Base-by-base conservation (phyloP, 2,329 filamentous ascomycete genomes). In the Neonectria ditissima region DNA sequence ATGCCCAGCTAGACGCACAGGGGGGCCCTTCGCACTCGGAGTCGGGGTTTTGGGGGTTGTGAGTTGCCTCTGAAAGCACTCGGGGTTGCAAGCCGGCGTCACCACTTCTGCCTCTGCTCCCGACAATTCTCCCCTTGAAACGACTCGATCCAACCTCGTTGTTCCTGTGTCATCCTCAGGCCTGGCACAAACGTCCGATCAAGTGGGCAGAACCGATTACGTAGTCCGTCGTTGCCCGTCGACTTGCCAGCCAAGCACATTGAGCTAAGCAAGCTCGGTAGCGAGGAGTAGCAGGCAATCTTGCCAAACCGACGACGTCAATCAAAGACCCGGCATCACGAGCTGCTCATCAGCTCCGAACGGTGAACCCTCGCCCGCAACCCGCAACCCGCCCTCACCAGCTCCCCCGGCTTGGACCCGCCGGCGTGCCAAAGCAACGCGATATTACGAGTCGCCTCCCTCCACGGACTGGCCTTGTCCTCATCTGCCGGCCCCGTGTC, bases 251-350 rank as follows among this genome's bases (percentile, higher is more conserved):
- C 16, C 5, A 26, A 44, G 28, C 52, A 44, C 34, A 56, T 56
- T 30, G 13, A 30, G 28, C 54, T 48, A 47, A 20, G 43, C 41
- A 47, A 20, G 43, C 41, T 26, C 39, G 39, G 39, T 47, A 56
- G 43, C 41, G 14, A 32, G 14, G 18, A 56, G 41, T 34, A 44
- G 53, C 54, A 48, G 37, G 39, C 41, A 20, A 47, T n/a, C 28
- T 26, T 56, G 54, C 54, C 43, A 62, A 55, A 66, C 57, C 68
- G 59, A 68, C 70, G 62, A 73, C 70, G 70, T 72, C 70, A 73
- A 70, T 59, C 59, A 37, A 47, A 28, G n/a, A 10, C 54, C 22
- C 37, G 50, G 50, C 7, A 43, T 51, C 20, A 39, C 51, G 55
- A 55, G 37, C 28, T 55, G 50, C 18, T 28, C 44, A 18, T 43